phyloP scores from a whole-genome alignment of 2,329 filamentous ascomycete genomes.

The Fusarium azukiicola region DNA sequence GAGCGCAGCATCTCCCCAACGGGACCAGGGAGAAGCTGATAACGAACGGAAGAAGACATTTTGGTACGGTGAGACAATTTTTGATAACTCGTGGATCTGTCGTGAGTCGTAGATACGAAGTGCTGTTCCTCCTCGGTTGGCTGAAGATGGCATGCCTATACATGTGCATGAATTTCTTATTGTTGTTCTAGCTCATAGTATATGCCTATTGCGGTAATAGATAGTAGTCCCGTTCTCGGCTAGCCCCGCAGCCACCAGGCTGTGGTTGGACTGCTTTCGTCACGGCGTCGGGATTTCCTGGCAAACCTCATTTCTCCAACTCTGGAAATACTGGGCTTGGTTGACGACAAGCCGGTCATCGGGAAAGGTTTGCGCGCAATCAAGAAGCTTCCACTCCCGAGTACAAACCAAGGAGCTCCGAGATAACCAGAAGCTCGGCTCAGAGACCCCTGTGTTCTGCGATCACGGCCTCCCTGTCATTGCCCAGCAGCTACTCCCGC shows the following conservation, averaged over 20 bases:
- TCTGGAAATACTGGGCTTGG: neutral
- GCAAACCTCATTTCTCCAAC: slow-evolving; percentile 7
- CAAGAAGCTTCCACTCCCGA: neutral
- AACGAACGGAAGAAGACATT: slow-evolving; percentile 22
- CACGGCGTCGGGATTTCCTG: neutral
- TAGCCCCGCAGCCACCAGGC: neutral
- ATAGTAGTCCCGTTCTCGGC: neutral
- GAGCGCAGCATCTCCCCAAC: slow-evolving; percentile 35
- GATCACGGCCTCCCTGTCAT: neutral
- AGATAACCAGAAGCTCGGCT: neutral
- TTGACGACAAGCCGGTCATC: neutral
- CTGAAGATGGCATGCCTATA: neutral
- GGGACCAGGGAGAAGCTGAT: slow-evolving; percentile 32
- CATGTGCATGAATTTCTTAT: neutral
- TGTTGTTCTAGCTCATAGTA: neutral
- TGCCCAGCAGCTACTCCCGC: neutral
- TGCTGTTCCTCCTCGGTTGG: neutral
- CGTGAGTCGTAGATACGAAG: neutral
- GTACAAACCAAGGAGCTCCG: neutral
- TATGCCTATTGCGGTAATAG: slow-evolving; percentile 18
- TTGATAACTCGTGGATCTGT: neutral
- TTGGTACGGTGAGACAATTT: neutral
- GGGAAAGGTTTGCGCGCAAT: neutral
- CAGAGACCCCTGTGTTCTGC: neutral
- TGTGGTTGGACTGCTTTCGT: neutral